Conservation (phyloP, 2,329 filamentous ascomycete genomes). For the Talaromyces verruculosus region DNA sequence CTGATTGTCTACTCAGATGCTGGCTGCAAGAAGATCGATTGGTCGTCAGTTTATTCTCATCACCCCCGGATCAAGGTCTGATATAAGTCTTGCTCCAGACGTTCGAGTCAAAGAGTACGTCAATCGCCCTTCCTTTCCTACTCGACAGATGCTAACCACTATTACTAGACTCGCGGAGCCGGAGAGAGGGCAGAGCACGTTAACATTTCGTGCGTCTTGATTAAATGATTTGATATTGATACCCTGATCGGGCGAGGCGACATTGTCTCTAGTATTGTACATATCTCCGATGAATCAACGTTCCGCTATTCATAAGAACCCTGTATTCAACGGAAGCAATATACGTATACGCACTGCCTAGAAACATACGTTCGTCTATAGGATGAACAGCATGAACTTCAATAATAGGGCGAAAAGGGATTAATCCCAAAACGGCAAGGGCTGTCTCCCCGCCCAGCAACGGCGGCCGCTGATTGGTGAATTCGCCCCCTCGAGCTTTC, state of each 20-base stretch:
- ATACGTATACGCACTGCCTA: neutral
- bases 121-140: neutral
- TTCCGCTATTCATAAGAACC: neutral
- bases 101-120: constrained; percentile 47
- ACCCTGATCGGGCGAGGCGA: neutral
- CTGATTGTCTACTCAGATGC: constrained; percentile 58
- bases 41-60: constrained; percentile 95
- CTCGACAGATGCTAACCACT: neutral
- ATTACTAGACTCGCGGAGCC: constrained; percentile 43
- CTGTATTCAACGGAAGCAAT: neutral
- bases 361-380: neutral
- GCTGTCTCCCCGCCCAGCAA: neutral
- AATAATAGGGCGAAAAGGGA: neutral
- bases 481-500: constrained; percentile 6
- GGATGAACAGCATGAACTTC: no score
- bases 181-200: constrained; percentile 45
- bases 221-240: neutral
- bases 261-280: neutral
- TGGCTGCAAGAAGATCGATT: constrained; percentile 79
- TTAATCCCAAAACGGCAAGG: constrained; percentile 10
- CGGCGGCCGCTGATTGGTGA: constrained; percentile 14
- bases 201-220: constrained; percentile 35
- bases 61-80: constrained; percentile 78
- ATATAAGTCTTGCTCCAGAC: constrained; percentile 47
- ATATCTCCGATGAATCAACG: neutral